Evolutionary conservation across 1,139 yeast species (phyloP), one percentile per base, ranked within the genome.

Genomic region (Sporopachydermia cereana): DNA sequence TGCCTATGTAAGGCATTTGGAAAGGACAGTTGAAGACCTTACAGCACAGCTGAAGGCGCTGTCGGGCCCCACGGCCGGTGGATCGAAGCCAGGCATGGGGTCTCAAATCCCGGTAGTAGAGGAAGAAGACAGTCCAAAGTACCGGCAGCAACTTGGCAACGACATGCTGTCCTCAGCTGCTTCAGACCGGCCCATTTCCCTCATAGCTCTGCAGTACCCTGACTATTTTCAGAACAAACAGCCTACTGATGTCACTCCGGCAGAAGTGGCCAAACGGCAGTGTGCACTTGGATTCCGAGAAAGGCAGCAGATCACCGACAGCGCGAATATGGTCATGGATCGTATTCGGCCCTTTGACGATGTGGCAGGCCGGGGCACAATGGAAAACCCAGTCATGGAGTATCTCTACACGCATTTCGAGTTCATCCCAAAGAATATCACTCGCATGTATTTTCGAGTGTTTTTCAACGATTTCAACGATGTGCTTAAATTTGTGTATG

Each of bases 1-100:
- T 5, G 41, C 44, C 14, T 42, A 42, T 18, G 44, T 30, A 3
- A 23, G 44, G 22, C 43, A 42, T 22, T 24, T 42, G 29, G 44
- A 42, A 18, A 23, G 24, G 17, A 9, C 41, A 14, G 24, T 42
- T 16, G 43, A 36, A 18, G 41, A 34, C 16, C 21, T 42, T 4
- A 9, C 23, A 12, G 41, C 16, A 9, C 43, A 14, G 29, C 29
- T 25, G 7, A 7, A 25, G 14, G 29, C 29, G 29, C 29, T 25
- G 7, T 7, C 29, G 14, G n/a, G n/a, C n/a, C n/a, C n/a, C n/a
- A 25, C 29, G 7, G 29, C 29, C 12, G 12, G 12, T 7, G n/a
- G n/a, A n/a, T n/a, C n/a, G n/a, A n/a, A n/a, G n/a, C n/a, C n/a
- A n/a, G n/a, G n/a, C n/a, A n/a, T n/a, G n/a, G n/a, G n/a, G n/a